Evolutionary conservation across 805 yeast species (phyloP).

Genomic region (Cyberlindnera americana): DNA sequence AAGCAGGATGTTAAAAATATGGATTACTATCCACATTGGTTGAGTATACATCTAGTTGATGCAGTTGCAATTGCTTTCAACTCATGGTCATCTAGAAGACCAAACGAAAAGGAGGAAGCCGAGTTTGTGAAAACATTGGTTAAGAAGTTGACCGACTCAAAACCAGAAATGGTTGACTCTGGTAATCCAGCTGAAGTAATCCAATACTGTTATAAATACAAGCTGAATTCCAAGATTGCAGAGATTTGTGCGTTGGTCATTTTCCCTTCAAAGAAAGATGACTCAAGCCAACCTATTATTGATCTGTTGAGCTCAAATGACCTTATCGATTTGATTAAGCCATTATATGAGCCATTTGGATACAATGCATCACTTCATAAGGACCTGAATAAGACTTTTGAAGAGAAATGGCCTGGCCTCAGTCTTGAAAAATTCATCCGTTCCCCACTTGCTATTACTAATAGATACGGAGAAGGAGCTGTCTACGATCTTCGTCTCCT

Average conservation of each 20-base stretch:
- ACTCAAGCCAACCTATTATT: constrained; percentile 40
- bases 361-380: constrained; percentile 46
- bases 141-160: constrained; percentile 28
- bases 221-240: constrained; percentile 61
- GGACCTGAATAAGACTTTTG: constrained; percentile 43
- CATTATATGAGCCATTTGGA: constrained; percentile 42
- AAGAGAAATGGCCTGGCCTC: constrained; percentile 42
- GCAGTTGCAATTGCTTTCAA: constrained; percentile 72
- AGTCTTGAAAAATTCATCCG: constrained; percentile 50
- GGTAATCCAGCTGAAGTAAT: constrained; percentile 26
- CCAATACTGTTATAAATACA: constrained; percentile 49
- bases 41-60: constrained; percentile 66
- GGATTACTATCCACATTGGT: constrained; percentile 53
- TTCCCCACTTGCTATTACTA: constrained; percentile 41
- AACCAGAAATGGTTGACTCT: constrained; percentile 6
- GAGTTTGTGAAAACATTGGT: constrained; percentile 33
- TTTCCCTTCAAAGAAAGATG: constrained; percentile 50
- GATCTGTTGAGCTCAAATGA: constrained; percentile 36
- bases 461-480: constrained; percentile 48
- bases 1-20: constrained; percentile 52
- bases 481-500: constrained; percentile 59
- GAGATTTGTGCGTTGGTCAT: constrained; percentile 73
- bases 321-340: constrained; percentile 32
- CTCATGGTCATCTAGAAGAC: constrained; percentile 68
- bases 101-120: constrained; percentile 35